Base-by-base conservation (phyloP, 2,329 filamentous ascomycete species). In the Dissoconium aciculare region DNA sequence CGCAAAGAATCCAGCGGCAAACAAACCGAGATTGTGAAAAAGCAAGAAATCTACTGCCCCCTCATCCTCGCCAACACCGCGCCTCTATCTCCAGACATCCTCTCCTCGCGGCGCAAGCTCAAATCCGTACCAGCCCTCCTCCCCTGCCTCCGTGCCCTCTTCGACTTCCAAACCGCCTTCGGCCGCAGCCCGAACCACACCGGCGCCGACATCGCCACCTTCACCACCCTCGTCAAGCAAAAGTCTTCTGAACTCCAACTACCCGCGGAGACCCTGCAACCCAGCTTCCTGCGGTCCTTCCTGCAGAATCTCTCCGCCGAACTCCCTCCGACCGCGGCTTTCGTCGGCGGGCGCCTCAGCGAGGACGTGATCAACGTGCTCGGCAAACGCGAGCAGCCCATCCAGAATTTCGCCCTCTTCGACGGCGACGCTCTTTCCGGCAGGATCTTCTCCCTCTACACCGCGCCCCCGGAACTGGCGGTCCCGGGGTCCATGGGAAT, bases 321-420 rank as follows among this genome's bases (percentile, higher is more conserved):
- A 58, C 62, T 95, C 23, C 76, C 80, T 9, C 84, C 89, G 5
- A 82, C 92, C 5, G 77, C 81, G 0, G 85, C 89, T 2, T 82
- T 93, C 35, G 63, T 98, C 8, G 89, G 89, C 28, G 89, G 85
- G 6, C 74, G 85, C 53, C 67, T 98, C 11, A 83, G 87, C 1
- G 89, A 98, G 58, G 89, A 98, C 52, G 84, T 93, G 30, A 95
- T 98, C 59, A 95, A 95, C 48, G 85, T 94, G 17, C 69, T 95
- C 4, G 83, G 85, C 28, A 74, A 80, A 52, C 74, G 79, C 24
- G 84, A 95, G 59, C 89, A 94, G 55, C 89, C 89, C 1, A 78
- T 98, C 25, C 89, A 98, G 59, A 98, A 98, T 55, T 73, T 93
- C 53, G 69, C 93, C 29, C 63, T 95, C 12, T 93, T 95, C 47